These are phyloP conservation scores for Pseudocercospora ulei DNA, from an alignment of 2,329 filamentous ascomycete genomes.

Conservation along the genomic window DNA sequence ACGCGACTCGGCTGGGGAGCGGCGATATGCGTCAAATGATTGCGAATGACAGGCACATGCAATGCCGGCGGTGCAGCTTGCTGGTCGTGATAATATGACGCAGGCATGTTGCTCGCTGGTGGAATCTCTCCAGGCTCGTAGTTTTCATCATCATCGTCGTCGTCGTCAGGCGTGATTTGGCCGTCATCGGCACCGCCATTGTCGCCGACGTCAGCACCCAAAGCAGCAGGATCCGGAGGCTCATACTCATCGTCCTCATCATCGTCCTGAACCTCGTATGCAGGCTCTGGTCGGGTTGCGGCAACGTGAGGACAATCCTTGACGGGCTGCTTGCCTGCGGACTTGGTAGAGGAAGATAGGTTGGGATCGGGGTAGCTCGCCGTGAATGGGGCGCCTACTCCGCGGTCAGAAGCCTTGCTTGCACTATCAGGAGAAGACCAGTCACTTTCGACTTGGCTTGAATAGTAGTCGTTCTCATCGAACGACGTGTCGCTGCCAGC, in stretches of 20 bases:
- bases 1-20: conserved; percentile 67
- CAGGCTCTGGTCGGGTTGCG: conserved; percentile 11
- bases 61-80: conserved; percentile 32
- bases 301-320: conserved; percentile 13
- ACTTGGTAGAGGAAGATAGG: conserved; percentile 15
- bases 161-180: conserved; percentile 17
- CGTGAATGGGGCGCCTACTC: conserved; percentile 33
- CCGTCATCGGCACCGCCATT: conserved; percentile 16
- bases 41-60: conserved; percentile 57
- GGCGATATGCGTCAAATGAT: conserved; percentile 52
- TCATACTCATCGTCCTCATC: conserved; percentile 32
- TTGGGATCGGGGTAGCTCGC: conserved; percentile 22
- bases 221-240: conserved; percentile 28
- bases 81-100: conserved; percentile 16
- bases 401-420: conserved; percentile 40
- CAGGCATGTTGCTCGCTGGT: conserved; percentile 23
- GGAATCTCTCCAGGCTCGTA: conserved; percentile 35
- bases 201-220: conserved; percentile 22
- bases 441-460: conserved; percentile 68
- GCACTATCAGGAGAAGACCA: conserved; percentile 50
- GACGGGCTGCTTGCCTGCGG: conserved; percentile 20
- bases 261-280: conserved; percentile 23
- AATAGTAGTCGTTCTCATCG: conserved; percentile 93
- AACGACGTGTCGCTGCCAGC: conserved; percentile 53
- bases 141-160: conserved; percentile 32